Conservation (phyloP, 768 basidiomycete genomes). For the Lactarius hengduanensis region DNA sequence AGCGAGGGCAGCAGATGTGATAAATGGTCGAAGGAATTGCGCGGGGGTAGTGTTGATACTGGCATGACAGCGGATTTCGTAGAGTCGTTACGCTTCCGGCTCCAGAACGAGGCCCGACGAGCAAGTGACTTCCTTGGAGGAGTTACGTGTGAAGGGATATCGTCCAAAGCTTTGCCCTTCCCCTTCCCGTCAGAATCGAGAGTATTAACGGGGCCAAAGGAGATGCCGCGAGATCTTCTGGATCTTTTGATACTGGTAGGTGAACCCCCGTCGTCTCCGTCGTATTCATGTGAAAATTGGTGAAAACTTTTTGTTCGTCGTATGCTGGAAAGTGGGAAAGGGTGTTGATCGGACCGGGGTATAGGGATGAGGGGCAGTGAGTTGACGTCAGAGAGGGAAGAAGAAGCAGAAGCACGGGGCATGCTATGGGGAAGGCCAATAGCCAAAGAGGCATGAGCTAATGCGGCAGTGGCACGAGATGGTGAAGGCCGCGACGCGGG, state of each 20-base stretch:
- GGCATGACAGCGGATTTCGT: slow-evolving; percentile 42
- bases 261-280: slow-evolving; percentile 27
- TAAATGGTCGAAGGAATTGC: slow-evolving; percentile 36
- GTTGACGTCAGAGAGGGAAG: slow-evolving; percentile 49
- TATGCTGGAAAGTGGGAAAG: slow-evolving; percentile 31
- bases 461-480: slow-evolving; percentile 40
- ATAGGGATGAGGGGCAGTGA: slow-evolving; percentile 45
- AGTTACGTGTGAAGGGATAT: slow-evolving; percentile 30
- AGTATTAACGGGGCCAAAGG: slow-evolving; percentile 48
- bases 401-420: slow-evolving; percentile 41
- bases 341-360: slow-evolving; percentile 29
- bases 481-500: slow-evolving; percentile 21
- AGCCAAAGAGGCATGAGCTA: slow-evolving; percentile 57
- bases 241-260: slow-evolving; percentile 29
- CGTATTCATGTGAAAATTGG: slow-evolving; percentile 36
- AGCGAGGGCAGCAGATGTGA: slow-evolving; percentile 41
- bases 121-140: slow-evolving; percentile 26
- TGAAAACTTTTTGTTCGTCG: slow-evolving; percentile 57
- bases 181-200: slow-evolving; percentile 44
- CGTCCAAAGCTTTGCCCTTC: slow-evolving; percentile 42
- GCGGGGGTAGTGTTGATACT: slow-evolving; percentile 32
- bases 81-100: slow-evolving; percentile 31
- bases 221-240: slow-evolving; percentile 52
- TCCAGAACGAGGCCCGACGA: slow-evolving; percentile 30
- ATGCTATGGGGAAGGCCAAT: slow-evolving; percentile 57